Evolutionary conservation across 768 basidiomycete species (phyloP), one percentile per base, ranked within the genome.

Genomic region (Suillus paluster): DNA sequence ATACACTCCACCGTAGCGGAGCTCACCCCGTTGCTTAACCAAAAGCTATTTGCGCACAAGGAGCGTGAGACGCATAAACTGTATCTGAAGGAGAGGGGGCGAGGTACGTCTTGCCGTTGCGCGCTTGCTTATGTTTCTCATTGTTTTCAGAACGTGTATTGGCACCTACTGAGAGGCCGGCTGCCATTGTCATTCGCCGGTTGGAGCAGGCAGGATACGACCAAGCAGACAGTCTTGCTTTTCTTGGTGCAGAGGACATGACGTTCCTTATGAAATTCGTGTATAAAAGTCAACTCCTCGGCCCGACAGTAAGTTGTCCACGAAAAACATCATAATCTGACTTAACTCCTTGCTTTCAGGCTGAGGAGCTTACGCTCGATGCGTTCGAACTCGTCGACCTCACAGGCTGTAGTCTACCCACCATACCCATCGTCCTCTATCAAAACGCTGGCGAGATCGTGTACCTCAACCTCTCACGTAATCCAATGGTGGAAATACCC

Each of bases 401-500:
- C 33, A 87, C 89, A 0, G 89, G 87, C 1, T 83, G 89, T 56
- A 85, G 91, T 67, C 79, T 99, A 3, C 90, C 91, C 58, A 92
- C 95, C 5, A 91, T 99, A 52, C 97, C 97, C 1, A 88, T 97
- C 66, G 80, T 87, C 61, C 81, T 98, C 14, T 91, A 99, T 73
- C 83, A 86, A 58, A 87, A 94, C 62, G 95, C 95, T 1, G 88
- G 91, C 66, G 84, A 85, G 27, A 95, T 99, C 68, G 80, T 92
- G 61, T 88, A 83, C 44, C 89, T 99, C 62, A 92, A 91, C 63
- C 84, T 99, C 15, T 97, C 95, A 4, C 87, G 92, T 48, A 99
- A 99, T 71, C 95, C 96, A 3, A 94, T 97, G 86, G 84, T 96
- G 59, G 96, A 99, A 74, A 90, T 99, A 39, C 97, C 97, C 1